These are phyloP conservation scores for Kalmanozyma brasiliensis DNA, from an alignment of 1,284 basidiomycete genomes.

Conservation along the genomic window DNA sequence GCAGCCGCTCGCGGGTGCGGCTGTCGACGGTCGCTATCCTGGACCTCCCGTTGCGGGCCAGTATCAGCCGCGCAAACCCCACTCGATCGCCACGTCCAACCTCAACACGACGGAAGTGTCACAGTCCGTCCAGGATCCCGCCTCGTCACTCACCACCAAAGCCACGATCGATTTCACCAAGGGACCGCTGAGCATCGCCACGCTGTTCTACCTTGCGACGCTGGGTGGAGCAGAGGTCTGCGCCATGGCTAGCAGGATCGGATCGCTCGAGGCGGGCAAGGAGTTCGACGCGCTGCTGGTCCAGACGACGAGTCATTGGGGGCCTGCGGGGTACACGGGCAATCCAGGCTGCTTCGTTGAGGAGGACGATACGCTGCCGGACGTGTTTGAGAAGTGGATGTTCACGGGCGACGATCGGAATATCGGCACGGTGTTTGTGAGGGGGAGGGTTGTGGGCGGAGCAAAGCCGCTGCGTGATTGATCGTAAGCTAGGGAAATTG, in stretches of 20 bases:
- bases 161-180: constrained; percentile 71
- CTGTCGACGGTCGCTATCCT: constrained; percentile 39
- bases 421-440: constrained; percentile 84
- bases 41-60: constrained; percentile 45
- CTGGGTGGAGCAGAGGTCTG: constrained; percentile 89
- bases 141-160: constrained; percentile 27
- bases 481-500: too few species aligned
- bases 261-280: constrained; percentile 82
- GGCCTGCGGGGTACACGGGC: constrained; percentile 61
- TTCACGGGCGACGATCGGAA: constrained; percentile 81
- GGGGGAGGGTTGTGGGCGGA: constrained; percentile 82
- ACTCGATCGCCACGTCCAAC: constrained; percentile 38
- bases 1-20: constrained; percentile 30
- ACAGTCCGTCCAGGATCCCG: constrained; percentile 29
- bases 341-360: constrained; percentile 76
- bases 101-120: constrained; percentile 28
- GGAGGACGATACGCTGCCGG: constrained; percentile 67
- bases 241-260: constrained; percentile 77
- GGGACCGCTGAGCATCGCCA: constrained; percentile 78
- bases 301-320: constrained; percentile 72
- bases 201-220: constrained; percentile 89
- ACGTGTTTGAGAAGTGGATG: constrained; percentile 62
- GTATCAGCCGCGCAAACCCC: constrained; percentile 39
- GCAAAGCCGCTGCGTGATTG: constrained; percentile 48
- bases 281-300: constrained; percentile 88